These are phyloP conservation scores for Aeminium ludgeri DNA, from an alignment of 495 filamentous ascomycete species.

Conservation along the genomic window DNA sequence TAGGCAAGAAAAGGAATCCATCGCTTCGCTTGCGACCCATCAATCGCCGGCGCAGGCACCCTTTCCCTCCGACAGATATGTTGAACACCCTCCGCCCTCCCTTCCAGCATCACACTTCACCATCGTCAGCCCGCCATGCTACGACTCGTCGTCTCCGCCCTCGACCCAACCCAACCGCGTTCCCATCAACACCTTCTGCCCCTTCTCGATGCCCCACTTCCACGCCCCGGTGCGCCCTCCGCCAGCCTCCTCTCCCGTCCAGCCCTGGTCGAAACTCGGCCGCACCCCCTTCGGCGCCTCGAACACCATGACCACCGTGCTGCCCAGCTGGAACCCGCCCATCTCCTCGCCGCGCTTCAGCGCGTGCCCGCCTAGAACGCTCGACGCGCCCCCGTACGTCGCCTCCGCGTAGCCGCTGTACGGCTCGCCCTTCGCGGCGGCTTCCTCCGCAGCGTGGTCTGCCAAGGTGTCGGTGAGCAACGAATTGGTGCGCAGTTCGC, in stretches of 20 bases:
- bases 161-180: slow-evolving; percentile 60
- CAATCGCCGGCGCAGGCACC: too few relatives aligned
- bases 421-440: slow-evolving; percentile 54
- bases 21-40: too few relatives aligned
- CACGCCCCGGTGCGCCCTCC: slow-evolving; percentile 46
- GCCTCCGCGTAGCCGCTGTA: slow-evolving; percentile 82
- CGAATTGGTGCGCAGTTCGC: slow-evolving; percentile 83
- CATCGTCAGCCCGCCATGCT: too few relatives aligned
- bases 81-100: too few relatives aligned
- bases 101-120: too few relatives aligned
- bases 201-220: slow-evolving; percentile 67
- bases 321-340: slow-evolving; percentile 93
- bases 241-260: slow-evolving; percentile 26
- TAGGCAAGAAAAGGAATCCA: too few relatives aligned
- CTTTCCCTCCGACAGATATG: too few relatives aligned
- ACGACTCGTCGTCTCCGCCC: background rate
- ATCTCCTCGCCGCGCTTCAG: slow-evolving; percentile 83
- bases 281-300: slow-evolving; percentile 62
- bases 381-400: slow-evolving; percentile 63
- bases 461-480: slow-evolving; percentile 79
- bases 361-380: slow-evolving; percentile 64
- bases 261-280: slow-evolving; percentile 49
- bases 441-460: slow-evolving; percentile 62
- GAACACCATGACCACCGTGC: slow-evolving; percentile 90
- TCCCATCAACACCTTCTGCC: slow-evolving; percentile 76